Conservation (phyloP, 768 basidiomycete species). For the Lactarius hengduanensis region DNA sequence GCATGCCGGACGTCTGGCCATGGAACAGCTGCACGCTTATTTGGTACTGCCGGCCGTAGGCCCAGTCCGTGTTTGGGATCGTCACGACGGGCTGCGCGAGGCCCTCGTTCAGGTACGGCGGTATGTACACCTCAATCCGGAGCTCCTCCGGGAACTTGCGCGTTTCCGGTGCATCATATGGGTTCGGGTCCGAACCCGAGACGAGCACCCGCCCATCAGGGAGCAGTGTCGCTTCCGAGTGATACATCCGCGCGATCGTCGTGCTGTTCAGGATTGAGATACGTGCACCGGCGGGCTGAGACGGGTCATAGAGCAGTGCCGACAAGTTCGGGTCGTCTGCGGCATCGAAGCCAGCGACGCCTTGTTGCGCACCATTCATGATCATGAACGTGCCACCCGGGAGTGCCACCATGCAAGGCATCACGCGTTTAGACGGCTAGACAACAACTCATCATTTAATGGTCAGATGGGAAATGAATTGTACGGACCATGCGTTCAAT, state of each 20-base stretch:
- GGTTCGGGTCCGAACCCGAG: slow-evolving; percentile 65
- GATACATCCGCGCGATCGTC: slow-evolving; percentile 72
- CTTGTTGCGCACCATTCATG: slow-evolving; percentile 67
- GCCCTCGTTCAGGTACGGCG: slow-evolving; percentile 75
- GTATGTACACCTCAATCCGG: slow-evolving; percentile 41
- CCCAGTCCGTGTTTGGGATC: slow-evolving; percentile 54
- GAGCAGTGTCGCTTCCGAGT: slow-evolving; percentile 41
- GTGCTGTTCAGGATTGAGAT: slow-evolving; percentile 65
- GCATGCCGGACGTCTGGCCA: slow-evolving; percentile 47
- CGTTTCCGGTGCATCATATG: not conserved
- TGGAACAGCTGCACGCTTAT: slow-evolving; percentile 37
- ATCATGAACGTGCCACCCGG: slow-evolving; percentile 78
- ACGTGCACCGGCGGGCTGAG: slow-evolving; percentile 53
- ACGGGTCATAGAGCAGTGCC: slow-evolving; percentile 69
- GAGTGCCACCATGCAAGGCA: slow-evolving; percentile 70
- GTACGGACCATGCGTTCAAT: slow-evolving; percentile 73
- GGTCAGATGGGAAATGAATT: not conserved
- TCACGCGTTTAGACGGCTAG: slow-evolving; percentile 69
- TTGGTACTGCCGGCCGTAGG: slow-evolving; percentile 47
- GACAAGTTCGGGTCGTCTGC: slow-evolving; percentile 34
- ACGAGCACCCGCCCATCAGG: slow-evolving; percentile 72
- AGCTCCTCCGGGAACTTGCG: slow-evolving; percentile 69
- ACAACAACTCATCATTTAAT: not conserved
- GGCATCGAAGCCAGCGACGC: slow-evolving; percentile 70
- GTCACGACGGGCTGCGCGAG: slow-evolving; percentile 40